Base-by-base conservation (phyloP, 2,329 filamentous ascomycete species). In the Verticillium zaregamsianum region DNA sequence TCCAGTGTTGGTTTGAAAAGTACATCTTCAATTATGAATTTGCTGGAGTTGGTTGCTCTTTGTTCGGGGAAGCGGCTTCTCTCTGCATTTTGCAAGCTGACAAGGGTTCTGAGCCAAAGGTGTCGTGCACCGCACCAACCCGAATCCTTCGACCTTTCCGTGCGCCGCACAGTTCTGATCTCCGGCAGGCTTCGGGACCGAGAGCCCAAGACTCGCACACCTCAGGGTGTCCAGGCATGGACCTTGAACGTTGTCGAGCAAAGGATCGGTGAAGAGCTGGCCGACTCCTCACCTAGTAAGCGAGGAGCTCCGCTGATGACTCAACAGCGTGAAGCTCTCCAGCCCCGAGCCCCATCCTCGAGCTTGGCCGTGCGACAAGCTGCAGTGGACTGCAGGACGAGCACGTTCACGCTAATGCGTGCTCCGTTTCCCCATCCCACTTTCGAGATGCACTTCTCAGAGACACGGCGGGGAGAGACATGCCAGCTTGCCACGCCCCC, bases 401-500 rank as follows among this genome's bases (percentile, higher is more conserved):
- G 63, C 62, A 55, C 55, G 59, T 59, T 60, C 59, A 62, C 62
- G 58, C 62, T 64, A 65, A 63, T 64, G 59, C 62, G 56, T 64
- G 45, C n/a, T 49, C 17, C 20, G 20, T 60, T 37, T 33, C 23
- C 56, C 56, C 7, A 28, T 37, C 25, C 23, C 39, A 14, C 54
- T 32, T 35, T 55, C 37, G 8, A n/a, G 45, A 49, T 49, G 45
- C 45, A 49, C 45, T 23, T 2, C 20, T 60, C 63, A 58, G 57
- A 64, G 63, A 64, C 63, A 65, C 59, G 32, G 45, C 45, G 45
- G 45, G 45, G n/a, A 25, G 45, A 49, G 6, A 49, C n/a, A 23
- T 23, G 20, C 11, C 45, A 49, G n/a, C n/a, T 49, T 49, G 9
- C 45, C 45, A 12, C 9, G 45, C n/a, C 11, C 17, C 20, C 5